Percentiles rank a stretch among this genome's conserved stretches.
These are phyloP conservation scores for Globisporangium alternatum DNA, from an alignment of 352 stramenopile species.

Conservation along the genomic window DNA sequence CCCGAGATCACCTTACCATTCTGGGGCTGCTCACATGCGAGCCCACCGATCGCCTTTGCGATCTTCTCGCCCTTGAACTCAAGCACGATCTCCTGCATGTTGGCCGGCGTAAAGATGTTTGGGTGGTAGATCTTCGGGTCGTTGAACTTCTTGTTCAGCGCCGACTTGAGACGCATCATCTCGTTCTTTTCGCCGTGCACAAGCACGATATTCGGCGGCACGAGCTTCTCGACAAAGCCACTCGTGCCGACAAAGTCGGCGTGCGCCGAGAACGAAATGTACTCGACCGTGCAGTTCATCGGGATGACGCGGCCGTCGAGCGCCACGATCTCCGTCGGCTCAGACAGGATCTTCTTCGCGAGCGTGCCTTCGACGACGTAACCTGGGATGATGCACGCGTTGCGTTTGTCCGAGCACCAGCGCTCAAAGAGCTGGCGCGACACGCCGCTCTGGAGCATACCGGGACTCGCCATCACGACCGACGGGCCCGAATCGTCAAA, in stretches of 20 bases:
- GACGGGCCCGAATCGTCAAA: conserved; percentile 97
- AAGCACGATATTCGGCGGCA: conserved; percentile 93
- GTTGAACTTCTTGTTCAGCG: conserved; percentile 89
- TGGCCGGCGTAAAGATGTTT: conserved; percentile 80
- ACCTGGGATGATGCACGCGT: conserved; percentile 98
- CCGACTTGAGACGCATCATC: conserved; percentile 95
- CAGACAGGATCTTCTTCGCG: conserved; percentile 96
- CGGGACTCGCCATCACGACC: conserved; percentile 98
- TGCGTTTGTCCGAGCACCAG: conserved; percentile 97
- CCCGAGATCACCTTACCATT: conserved; percentile 77
- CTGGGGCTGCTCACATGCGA: conserved; percentile 72
- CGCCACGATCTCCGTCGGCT: conserved; percentile 94
- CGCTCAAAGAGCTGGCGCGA: conserved; percentile 97
- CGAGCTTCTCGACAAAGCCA: conserved; percentile 94
- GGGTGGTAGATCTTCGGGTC: conserved; percentile 81
- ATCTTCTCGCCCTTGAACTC: conserved; percentile 89
- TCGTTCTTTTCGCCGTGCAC: conserved; percentile 98
- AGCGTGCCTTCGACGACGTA: conserved; percentile 99
- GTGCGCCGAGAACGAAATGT: conserved; percentile 98
- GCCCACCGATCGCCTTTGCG: conserved; percentile 78
- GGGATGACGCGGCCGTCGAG: conserved; percentile 93
- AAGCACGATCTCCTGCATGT: conserved; percentile 86
- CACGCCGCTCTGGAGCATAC: conserved; percentile 98
- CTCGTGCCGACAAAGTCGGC: conserved; percentile 97
- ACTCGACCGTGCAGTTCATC: conserved; percentile 95